These are phyloP conservation scores for Cladosporium sp. DNA, from an alignment of 2,329 filamentous ascomycete species.

Conservation along the genomic window DNA sequence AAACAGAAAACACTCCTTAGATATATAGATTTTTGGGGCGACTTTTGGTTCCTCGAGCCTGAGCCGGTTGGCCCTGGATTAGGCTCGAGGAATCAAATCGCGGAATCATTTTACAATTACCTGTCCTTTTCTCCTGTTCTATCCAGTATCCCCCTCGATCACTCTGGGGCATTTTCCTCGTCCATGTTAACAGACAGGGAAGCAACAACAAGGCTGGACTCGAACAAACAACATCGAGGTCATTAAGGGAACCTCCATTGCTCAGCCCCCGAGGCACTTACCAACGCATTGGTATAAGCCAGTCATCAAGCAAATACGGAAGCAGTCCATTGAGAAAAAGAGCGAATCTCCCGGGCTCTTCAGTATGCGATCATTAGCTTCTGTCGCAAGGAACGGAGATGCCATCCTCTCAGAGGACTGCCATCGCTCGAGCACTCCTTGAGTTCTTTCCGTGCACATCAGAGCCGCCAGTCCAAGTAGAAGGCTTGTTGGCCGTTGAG, in stretches of 20 bases:
- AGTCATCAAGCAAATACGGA: neutral
- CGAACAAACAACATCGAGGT: neutral
- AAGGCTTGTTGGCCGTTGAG: too few relatives aligned
- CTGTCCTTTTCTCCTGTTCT: neutral
- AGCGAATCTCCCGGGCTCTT: neutral
- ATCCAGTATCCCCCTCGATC: too few relatives aligned
- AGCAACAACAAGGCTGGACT: too few relatives aligned
- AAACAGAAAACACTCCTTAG: neutral
- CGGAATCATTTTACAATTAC: neutral
- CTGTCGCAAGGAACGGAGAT: neutral
- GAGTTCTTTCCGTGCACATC: too few relatives aligned
- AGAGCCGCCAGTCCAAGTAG: too few relatives aligned
- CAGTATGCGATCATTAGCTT: neutral
- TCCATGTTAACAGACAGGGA: too few relatives aligned
- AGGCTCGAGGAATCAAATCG: neutral
- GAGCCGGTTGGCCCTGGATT: constrained; percentile 1
- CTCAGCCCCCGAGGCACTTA: neutral
- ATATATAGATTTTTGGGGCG: neutral
- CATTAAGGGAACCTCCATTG: neutral
- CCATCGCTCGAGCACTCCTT: too few relatives aligned
- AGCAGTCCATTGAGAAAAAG: neutral
- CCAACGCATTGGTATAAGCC: neutral
- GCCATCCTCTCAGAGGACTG: neutral
- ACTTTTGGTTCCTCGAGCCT: neutral
- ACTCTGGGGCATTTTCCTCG: too few relatives aligned